These are phyloP conservation scores for Ustilago vetiveriae DNA, from an alignment of 1,284 basidiomycete genomes.

Conservation along the genomic window DNA sequence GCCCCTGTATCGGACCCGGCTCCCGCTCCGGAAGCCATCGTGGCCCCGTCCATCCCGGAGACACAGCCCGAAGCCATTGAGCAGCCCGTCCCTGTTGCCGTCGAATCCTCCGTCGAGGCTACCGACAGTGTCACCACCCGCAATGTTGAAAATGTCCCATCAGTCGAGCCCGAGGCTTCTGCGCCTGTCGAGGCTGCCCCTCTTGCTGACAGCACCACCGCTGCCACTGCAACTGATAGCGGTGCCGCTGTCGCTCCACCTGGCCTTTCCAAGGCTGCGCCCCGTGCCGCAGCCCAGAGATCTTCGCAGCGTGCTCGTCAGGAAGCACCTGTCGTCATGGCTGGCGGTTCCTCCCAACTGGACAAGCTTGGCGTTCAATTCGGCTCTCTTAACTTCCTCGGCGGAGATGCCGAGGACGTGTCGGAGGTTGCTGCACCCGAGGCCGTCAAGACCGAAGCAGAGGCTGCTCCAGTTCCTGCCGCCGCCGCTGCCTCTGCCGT, in stretches of 20 bases:
- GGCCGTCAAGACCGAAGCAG: slow-evolving; percentile 11
- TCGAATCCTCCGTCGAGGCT: slow-evolving; percentile 14
- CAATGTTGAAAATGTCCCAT: too few relatives aligned
- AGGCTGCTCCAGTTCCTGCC: slow-evolving; percentile 18
- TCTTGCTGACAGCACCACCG: slow-evolving; percentile 21
- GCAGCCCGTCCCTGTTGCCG: background rate
- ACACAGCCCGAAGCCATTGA: slow-evolving; percentile 15
- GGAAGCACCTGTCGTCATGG: slow-evolving; percentile 64
- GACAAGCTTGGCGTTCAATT: slow-evolving; percentile 66
- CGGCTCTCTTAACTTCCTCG: slow-evolving; percentile 64
- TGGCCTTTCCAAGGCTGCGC: slow-evolving; percentile 48
- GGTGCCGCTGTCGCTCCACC: slow-evolving; percentile 27
- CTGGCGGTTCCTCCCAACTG: slow-evolving; percentile 57
- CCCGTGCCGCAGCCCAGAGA: slow-evolving; percentile 41
- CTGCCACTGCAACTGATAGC: slow-evolving; percentile 15
- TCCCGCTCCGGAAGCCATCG: slow-evolving; percentile 13
- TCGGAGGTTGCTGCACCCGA: slow-evolving; percentile 15
- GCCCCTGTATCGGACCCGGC: slow-evolving; percentile 10
- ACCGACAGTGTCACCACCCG: slow-evolving; percentile 7
- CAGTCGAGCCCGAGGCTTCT: slow-evolving; percentile 14
- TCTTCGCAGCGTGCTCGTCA: slow-evolving; percentile 60
- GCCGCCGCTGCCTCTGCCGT: slow-evolving; percentile 13
- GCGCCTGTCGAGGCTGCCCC: slow-evolving; percentile 25
- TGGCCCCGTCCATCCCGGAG: slow-evolving; percentile 12
- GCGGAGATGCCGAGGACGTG: slow-evolving; percentile 47